Evolutionary conservation across 2,329 filamentous ascomycete genomes (phyloP).

Genomic region (Rutstroemia sp.): DNA sequence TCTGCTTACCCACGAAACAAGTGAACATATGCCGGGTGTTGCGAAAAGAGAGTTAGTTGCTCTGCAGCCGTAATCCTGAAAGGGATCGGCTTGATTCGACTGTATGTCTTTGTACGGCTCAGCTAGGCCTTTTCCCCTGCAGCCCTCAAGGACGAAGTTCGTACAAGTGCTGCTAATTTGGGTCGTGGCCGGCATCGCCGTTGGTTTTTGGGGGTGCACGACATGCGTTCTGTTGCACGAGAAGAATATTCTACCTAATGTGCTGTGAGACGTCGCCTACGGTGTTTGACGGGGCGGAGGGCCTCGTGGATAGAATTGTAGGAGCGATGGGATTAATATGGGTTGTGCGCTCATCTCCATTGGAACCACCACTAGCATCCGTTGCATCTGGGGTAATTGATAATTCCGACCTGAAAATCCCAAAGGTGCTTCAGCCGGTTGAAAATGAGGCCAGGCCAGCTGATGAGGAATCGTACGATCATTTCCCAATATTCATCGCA

Average conservation of each 20-base stretch:
- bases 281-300: neutral
- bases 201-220: neutral
- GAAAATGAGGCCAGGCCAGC: neutral
- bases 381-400: neutral
- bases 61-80: too few species aligned
- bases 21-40: neutral
- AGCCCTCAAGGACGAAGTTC: neutral
- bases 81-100: too few species aligned
- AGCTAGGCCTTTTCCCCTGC: neutral
- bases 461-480: neutral
- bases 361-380: neutral
- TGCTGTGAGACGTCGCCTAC: neutral
- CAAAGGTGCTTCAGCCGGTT: neutral
- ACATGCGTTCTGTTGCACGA: conserved; percentile 1
- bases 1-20: too few species aligned
- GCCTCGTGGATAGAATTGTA: neutral
- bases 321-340: neutral
- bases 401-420: neutral
- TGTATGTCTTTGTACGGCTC: neutral
- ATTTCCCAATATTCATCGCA: neutral
- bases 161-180: neutral
- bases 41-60: neutral
- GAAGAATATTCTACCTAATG: neutral
- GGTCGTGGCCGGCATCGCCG: conserved; percentile 1
- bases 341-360: neutral